phyloP scores from a whole-genome alignment of 192 early-diverging fungal genomes.

The Linnemannia hyalina region DNA sequence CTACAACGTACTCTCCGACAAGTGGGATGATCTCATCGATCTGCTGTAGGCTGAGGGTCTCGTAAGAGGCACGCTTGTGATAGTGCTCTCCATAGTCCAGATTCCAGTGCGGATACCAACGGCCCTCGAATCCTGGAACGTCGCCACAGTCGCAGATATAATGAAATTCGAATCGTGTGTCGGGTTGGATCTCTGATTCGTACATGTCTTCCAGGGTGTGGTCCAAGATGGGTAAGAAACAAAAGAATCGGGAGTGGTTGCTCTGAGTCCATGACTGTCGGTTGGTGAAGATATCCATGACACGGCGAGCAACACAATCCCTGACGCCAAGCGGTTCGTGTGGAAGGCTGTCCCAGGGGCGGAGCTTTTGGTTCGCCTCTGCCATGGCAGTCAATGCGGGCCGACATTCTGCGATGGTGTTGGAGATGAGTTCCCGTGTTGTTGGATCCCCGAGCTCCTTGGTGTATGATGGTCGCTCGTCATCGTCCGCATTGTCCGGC shows the following conservation, averaged over 20 bases:
- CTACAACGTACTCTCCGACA: conserved; percentile 25
- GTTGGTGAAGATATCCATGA: neutral
- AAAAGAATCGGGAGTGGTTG: conserved; percentile 12
- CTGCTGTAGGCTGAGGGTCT: neutral
- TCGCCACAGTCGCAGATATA: conserved; percentile 39
- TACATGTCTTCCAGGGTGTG: neutral
- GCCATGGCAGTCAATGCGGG: neutral
- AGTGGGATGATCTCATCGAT: neutral
- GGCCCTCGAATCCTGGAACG: conserved; percentile 8
- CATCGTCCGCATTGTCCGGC: neutral
- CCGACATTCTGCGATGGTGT: neutral
- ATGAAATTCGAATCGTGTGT: conserved; percentile 20
- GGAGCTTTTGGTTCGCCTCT: neutral
- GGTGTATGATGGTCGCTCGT: conserved; percentile 4
- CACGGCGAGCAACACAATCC: conserved; percentile 5
- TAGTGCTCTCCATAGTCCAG: conserved; percentile 9
- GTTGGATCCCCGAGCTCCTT: neutral
- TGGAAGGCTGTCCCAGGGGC: neutral
- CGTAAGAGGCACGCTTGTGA: neutral
- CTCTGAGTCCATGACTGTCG: conserved; percentile 19
- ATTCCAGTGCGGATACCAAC: conserved; percentile 16
- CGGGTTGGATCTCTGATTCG: neutral
- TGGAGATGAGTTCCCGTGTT: neutral
- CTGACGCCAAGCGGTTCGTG: neutral
- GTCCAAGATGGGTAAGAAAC: conserved; percentile 6